Evolutionary conservation across 768 basidiomycete species (phyloP).

Genomic region (Trametes maxima): DNA sequence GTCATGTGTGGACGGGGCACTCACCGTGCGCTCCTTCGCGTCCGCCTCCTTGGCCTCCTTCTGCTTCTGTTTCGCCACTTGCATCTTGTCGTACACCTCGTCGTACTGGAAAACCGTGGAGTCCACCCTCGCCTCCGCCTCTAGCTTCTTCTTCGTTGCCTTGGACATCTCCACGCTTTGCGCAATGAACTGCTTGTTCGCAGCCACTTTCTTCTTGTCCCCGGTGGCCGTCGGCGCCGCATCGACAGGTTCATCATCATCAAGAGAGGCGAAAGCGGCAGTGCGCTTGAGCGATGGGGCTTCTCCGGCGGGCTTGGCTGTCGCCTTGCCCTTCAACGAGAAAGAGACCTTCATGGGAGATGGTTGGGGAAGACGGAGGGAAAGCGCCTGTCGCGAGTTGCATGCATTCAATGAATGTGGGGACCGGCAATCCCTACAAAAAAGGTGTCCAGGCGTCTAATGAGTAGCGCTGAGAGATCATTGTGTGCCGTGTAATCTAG

Average conservation of each 20-base stretch:
- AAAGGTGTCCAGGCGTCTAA: no score
- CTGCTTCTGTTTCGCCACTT: slow-evolving; percentile 75
- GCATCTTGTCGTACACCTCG: slow-evolving; percentile 95
- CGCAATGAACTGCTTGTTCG: slow-evolving; percentile 58
- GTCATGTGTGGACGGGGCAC: slow-evolving; percentile 27
- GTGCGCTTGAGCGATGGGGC: slow-evolving; percentile 57
- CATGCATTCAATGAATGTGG: background rate
- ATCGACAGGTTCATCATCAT: slow-evolving; percentile 62
- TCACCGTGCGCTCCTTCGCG: slow-evolving; percentile 74
- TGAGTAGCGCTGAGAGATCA: no score
- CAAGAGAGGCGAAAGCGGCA: slow-evolving; percentile 61
- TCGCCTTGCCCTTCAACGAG: slow-evolving; percentile 58
- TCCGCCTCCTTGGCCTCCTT: slow-evolving; percentile 80
- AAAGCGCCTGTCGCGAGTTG: slow-evolving; percentile 1
- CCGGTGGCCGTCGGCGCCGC: slow-evolving; percentile 47
- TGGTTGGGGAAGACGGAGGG: background rate
- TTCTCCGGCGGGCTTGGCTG: slow-evolving; percentile 56
- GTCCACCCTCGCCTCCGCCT: slow-evolving; percentile 79
- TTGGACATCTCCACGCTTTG: slow-evolving; percentile 64
- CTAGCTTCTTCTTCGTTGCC: slow-evolving; percentile 70
- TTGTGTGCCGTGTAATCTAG: no score
- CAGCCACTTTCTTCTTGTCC: slow-evolving; percentile 41
- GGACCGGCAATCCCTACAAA: no score
- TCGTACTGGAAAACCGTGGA: slow-evolving; percentile 91
- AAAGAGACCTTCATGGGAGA: slow-evolving; percentile 85